phyloP scores from a whole-genome alignment of 2,329 filamentous ascomycete species.

The Pyrenophora tritici-repentis region DNA sequence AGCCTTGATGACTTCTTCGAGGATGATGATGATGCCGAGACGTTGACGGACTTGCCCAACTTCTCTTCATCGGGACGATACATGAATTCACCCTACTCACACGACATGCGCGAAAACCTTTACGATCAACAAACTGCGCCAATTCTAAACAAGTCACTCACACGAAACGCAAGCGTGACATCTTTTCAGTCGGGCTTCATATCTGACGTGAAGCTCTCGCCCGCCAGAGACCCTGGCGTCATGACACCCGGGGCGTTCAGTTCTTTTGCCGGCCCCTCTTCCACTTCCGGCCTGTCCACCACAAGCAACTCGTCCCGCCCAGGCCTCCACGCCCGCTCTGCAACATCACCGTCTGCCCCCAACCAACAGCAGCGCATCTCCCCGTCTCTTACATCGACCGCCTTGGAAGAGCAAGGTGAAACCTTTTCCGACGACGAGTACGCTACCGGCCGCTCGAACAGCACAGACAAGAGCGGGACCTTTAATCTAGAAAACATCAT shows the following conservation, averaged over 20 bases:
- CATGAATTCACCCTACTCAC: constrained; percentile 31
- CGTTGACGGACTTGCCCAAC: constrained; percentile 39
- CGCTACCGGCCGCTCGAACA: constrained; percentile 54
- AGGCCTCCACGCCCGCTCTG: constrained; percentile 76
- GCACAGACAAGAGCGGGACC: constrained; percentile 26
- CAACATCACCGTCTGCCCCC: constrained; percentile 74
- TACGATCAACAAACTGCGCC: constrained; percentile 94
- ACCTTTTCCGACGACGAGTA: constrained; percentile 77
- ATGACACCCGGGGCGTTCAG: constrained; percentile 64
- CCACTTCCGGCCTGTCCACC: constrained; percentile 26
- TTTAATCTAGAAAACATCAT: constrained; percentile 58
- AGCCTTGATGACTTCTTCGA: constrained; percentile 62
- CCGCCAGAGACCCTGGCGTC: constrained; percentile 56
- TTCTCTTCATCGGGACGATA: constrained; percentile 42
- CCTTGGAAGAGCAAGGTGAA: constrained; percentile 77
- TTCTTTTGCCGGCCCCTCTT: constrained; percentile 34
- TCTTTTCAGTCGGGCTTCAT: constrained; percentile 85
- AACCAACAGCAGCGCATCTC: constrained; percentile 51
- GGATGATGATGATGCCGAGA: constrained; percentile 49
- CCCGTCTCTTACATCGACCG: constrained; percentile 64
- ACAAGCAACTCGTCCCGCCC: constrained; percentile 56
- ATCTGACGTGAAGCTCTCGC: constrained; percentile 68
- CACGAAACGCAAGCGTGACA: constrained; percentile 70
- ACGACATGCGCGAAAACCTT: constrained; percentile 66
- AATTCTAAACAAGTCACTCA: constrained; percentile 81